These are phyloP conservation scores for Fusarium protoensiforme DNA, from an alignment of 2,329 filamentous ascomycete species.

Conservation along the genomic window DNA sequence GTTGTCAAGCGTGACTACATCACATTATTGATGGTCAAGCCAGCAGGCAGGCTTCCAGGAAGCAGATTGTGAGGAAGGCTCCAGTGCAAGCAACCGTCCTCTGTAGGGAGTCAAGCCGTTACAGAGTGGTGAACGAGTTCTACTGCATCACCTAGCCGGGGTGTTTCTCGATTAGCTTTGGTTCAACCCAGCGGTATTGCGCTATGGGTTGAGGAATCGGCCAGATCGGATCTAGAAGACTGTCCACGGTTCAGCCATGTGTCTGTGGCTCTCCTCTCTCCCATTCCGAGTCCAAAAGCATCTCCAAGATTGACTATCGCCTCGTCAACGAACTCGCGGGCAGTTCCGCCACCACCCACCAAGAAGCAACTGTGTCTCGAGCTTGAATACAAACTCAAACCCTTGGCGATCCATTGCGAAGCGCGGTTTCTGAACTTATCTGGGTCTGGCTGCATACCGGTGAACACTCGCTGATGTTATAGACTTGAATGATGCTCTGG, in stretches of 20 bases:
- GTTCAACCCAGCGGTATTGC: not conserved
- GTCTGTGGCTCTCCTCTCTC: not conserved
- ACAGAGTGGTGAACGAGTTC: not conserved
- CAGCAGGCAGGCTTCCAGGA: not conserved
- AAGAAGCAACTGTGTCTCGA: not conserved
- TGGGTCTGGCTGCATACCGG: not conserved
- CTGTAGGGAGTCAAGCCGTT: no score
- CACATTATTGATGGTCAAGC: not conserved
- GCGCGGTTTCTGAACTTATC: not conserved
- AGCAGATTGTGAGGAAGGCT: not conserved
- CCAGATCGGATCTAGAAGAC: not conserved
- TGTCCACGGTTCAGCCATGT: not conserved
- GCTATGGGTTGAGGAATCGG: not conserved
- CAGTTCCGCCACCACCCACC: not conserved
- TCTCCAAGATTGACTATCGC: not conserved
- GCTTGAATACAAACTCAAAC: not conserved
- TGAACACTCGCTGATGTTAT: not conserved
- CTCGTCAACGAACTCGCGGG: not conserved
- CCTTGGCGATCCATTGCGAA: not conserved
- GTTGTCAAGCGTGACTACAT: not conserved
- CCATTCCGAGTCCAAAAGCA: not conserved
- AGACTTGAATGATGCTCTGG: not conserved
- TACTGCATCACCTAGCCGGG: not conserved
- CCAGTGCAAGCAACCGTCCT: no score
- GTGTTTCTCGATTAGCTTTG: not conserved